Evolutionary conservation across 2,329 filamentous ascomycete genomes (phyloP).

Genomic region (Fusarium sp.): DNA sequence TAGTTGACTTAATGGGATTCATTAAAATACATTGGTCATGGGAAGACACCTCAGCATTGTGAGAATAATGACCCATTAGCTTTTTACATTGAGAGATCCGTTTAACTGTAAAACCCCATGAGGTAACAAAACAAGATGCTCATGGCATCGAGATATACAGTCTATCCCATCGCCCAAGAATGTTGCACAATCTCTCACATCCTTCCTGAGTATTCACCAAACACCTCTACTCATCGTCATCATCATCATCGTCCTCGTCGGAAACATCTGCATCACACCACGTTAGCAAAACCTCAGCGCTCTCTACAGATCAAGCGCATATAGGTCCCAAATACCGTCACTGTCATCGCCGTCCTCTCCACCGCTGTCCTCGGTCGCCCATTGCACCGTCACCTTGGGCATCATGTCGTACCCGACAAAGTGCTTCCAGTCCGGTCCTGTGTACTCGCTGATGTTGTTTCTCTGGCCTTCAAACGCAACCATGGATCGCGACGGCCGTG

Average conservation of each 20-base stretch:
- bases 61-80: no score
- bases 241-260: constrained; percentile 17
- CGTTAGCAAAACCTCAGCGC: constrained; percentile 37
- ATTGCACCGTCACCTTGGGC: constrained; percentile 34
- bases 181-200: no score
- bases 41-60: no score
- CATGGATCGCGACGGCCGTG: constrained; percentile 14
- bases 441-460: constrained; percentile 45
- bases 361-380: constrained; percentile 27
- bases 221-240: not conserved
- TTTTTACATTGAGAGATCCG: no score
- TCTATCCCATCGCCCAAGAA: no score
- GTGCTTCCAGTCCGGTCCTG: constrained; percentile 55
- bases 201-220: no score
- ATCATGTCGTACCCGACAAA: constrained; percentile 52
- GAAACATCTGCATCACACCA: constrained; percentile 21
- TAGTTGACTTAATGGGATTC: no score
- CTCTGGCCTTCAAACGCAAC: constrained; percentile 33
- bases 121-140: no score
- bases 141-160: no score
- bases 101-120: no score
- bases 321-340: constrained; percentile 51
- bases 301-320: constrained; percentile 46
- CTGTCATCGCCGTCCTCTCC: constrained; percentile 37
- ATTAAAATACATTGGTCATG: no score